Evolutionary conservation across 306 rosid genomes (phyloP).

Genomic region (Sindora glabra): DNA sequence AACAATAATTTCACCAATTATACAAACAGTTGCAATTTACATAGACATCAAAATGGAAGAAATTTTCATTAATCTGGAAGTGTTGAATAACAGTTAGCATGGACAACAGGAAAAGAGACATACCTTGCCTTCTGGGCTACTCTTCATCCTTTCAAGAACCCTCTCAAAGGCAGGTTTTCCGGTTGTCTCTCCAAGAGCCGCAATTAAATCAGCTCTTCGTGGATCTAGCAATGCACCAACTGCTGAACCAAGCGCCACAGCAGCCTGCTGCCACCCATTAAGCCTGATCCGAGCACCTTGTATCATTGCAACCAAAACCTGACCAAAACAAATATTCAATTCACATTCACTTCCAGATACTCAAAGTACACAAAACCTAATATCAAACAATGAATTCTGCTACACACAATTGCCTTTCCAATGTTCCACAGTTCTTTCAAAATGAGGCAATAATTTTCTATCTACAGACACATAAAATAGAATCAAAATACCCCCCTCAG

Average conservation of each 20-base stretch:
- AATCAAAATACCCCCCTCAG: no score
- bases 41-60: no score
- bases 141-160: slow-evolving; percentile 74
- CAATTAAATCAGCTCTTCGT: slow-evolving; percentile 86
- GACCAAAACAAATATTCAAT: neutral
- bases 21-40: no score
- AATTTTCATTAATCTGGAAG: no score
- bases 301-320: slow-evolving; percentile 36
- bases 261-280: slow-evolving; percentile 81
- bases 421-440: no score
- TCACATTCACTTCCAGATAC: no score
- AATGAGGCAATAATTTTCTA: no score
- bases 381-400: no score
- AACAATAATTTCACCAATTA: no score
- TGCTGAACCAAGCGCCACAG: slow-evolving; percentile 86
- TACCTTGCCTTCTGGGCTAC: slow-evolving; percentile 70
- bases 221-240: slow-evolving; percentile 91
- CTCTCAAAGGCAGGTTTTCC: slow-evolving; percentile 87
- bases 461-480: no score
- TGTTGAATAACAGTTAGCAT: neutral
- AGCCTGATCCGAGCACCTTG: slow-evolving; percentile 48
- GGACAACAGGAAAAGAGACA: slow-evolving; percentile 3
- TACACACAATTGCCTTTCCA: no score
- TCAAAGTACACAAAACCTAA: no score
- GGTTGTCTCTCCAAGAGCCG: slow-evolving; percentile 94